Conservation (phyloP, 73 alveolate genomes). For the Uronychia binucleata region DNA sequence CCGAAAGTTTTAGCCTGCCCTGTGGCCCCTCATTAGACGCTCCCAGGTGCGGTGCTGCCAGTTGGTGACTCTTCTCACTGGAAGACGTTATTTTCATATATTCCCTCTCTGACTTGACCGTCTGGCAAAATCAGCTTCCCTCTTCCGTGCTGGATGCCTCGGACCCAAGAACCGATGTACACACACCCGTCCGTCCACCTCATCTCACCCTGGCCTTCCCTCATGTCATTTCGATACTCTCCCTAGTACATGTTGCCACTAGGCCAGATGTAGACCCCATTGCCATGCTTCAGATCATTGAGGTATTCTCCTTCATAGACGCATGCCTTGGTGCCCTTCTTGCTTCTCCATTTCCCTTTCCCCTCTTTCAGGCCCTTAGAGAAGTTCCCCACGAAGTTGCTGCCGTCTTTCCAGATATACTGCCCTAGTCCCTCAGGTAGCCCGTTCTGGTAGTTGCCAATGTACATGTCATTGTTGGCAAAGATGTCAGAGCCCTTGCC, state of each 20-base stretch:
- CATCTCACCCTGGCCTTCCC: constrained; percentile 53
- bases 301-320: constrained; percentile 30
- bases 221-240: constrained; percentile 24
- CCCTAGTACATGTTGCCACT: constrained; percentile 41
- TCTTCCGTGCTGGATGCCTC: constrained; percentile 40
- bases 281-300: constrained; percentile 31
- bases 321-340: constrained; percentile 12
- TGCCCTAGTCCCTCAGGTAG: constrained; percentile 71
- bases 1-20: neutral
- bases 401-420: constrained; percentile 71
- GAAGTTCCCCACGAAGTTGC: constrained; percentile 58
- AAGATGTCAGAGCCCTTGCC: constrained; percentile 69
- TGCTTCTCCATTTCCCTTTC: constrained; percentile 61
- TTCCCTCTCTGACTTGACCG: constrained; percentile 36
- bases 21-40: neutral
- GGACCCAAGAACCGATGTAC: constrained; percentile 42
- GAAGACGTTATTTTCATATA: constrained; percentile 39
- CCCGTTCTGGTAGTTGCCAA: constrained; percentile 65
- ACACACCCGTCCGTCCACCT: constrained; percentile 52
- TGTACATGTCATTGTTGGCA: constrained; percentile 61
- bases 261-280: constrained; percentile 48
- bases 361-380: constrained; percentile 68
- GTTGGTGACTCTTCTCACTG: neutral
- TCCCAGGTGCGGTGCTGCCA: neutral
- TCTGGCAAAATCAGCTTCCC: constrained; percentile 50